Evolutionary conservation across 1,139 yeast genomes (phyloP), one percentile per base, ranked within the genome.

Genomic region (Yamadazyma diospyri): DNA sequence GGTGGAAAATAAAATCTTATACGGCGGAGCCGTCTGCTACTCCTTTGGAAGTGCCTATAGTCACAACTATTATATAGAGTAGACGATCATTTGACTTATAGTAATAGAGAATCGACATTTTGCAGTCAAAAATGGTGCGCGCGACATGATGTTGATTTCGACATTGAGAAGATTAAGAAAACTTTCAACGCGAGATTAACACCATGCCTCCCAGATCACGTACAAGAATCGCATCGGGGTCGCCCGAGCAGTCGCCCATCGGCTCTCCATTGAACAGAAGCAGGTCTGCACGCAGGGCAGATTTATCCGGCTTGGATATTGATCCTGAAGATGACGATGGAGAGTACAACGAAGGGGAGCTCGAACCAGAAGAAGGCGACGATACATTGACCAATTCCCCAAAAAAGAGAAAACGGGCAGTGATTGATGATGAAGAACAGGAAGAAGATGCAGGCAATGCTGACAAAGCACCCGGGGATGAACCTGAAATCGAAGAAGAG

Each of bases 11-110:
- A 37, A 44, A 1, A 47, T 77, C 4, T 45, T 77, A 24, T 85
- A 84, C 4, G 95, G 95, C 4, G 94, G 94, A 2, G 89, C 83
- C 0, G 87, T 84, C 2, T 85, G 95, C 51, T 85, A 82, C 48
- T 83, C 92, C 1, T 85, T 84, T 59, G 95, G 95, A 0, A 76
- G 87, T 18, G 74, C 69, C 29, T 81, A 81, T 70, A 81, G 78
- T 44, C 39, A 42, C 30, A 44, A 45, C 23, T 53, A 48, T 39
- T 15, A 14, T 17, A 24, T 30, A 23, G 33, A 29, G 14, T 29
- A 29, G 19, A 15, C n/a, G n/a, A n/a, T n/a, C n/a, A n/a, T n/a
- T n/a, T n/a, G n/a, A n/a, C n/a, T n/a, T 25, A n/a, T 13, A 25
- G 9, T 3, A 6, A 18, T 26, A 7, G 12, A 21, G 10, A 21